A percentile compares a stretch with the other conserved stretches of the same genome.
Conservation (phyloP, 1,139 yeast species). For the Saccharomyces pastorianus region DNA sequence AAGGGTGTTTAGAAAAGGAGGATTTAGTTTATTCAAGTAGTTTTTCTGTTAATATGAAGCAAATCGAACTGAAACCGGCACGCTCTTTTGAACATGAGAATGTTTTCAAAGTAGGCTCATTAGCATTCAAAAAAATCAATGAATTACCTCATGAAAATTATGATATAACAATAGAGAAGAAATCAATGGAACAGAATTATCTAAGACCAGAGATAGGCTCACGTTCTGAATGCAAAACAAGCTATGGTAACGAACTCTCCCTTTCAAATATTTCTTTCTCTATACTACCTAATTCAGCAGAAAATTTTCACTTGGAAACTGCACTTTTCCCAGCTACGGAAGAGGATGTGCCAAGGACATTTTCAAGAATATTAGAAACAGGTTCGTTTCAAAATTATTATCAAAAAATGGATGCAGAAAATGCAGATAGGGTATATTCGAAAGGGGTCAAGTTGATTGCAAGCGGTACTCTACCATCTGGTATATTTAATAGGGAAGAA, state of each 20-base stretch:
- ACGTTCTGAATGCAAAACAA: neutral
- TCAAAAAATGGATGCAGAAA: neutral
- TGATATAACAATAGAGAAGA: conserved; percentile 2
- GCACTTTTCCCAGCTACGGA: neutral
- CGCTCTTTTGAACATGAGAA: conserved; percentile 7
- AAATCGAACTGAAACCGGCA: conserved; percentile 17
- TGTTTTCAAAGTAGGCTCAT: conserved; percentile 8
- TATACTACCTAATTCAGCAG: conserved; percentile 1
- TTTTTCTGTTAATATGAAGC: conserved; percentile 18
- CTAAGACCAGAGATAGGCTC: neutral
- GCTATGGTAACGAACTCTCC: neutral
- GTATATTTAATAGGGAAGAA: conserved; percentile 16
- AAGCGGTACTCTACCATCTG: conserved; percentile 16
- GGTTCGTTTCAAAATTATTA: neutral
- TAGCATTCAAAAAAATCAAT: conserved; percentile 10
- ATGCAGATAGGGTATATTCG: neutral
- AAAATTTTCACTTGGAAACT: conserved; percentile 1
- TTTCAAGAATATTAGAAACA: conserved; percentile 11
- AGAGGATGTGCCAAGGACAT: conserved; percentile 11
- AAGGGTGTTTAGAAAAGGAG: neutral
- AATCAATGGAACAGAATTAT: neutral
- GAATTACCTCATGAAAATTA: conserved; percentile 1
- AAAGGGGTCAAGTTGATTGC: neutral
- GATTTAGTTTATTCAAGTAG: conserved; percentile 6
- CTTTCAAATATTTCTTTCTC: conserved; percentile 5